phyloP scores from a whole-genome alignment of 352 stramenopile genomes.

The Globisporangium paddicum region DNA sequence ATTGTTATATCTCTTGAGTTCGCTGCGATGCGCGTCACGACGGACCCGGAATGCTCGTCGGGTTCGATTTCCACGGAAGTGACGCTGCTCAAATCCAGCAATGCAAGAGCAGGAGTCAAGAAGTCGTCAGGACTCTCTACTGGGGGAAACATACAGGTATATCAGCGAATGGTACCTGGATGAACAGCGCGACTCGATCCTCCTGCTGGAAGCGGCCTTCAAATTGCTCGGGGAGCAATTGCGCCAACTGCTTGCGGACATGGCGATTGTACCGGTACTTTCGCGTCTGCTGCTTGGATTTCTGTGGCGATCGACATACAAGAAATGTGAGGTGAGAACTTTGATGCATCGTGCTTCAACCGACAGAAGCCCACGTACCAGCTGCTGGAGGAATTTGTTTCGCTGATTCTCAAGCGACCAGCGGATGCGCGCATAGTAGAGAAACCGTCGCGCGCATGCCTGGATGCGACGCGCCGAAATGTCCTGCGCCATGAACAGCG shows the following conservation, averaged over 20 bases:
- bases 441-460: conserved; percentile 25
- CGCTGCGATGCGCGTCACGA: conserved; percentile 16
- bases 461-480: conserved; percentile 48
- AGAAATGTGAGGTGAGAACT: neutral
- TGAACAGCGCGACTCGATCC: conserved; percentile 23
- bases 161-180: conserved; percentile 26
- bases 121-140: neutral
- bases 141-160: neutral
- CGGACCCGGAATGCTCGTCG: conserved; percentile 19
- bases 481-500: conserved; percentile 60
- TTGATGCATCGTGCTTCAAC: neutral
- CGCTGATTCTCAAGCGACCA: conserved; percentile 29
- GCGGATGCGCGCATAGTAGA: conserved; percentile 38
- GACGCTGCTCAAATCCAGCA: conserved; percentile 21
- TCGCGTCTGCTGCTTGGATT: conserved; percentile 45
- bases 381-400: conserved; percentile 29
- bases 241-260: conserved; percentile 40
- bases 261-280: conserved; percentile 66
- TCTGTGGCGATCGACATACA: conserved; percentile 13
- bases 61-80: conserved; percentile 37
- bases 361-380: conserved; percentile 22
- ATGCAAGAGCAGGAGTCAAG: neutral
- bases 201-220: conserved; percentile 37
- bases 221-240: conserved; percentile 41
- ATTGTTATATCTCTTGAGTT: conserved; percentile 1